Evolutionary conservation across 139 green algal genomes (phyloP).

Genomic region (Ettlia oleoabundans): DNA sequence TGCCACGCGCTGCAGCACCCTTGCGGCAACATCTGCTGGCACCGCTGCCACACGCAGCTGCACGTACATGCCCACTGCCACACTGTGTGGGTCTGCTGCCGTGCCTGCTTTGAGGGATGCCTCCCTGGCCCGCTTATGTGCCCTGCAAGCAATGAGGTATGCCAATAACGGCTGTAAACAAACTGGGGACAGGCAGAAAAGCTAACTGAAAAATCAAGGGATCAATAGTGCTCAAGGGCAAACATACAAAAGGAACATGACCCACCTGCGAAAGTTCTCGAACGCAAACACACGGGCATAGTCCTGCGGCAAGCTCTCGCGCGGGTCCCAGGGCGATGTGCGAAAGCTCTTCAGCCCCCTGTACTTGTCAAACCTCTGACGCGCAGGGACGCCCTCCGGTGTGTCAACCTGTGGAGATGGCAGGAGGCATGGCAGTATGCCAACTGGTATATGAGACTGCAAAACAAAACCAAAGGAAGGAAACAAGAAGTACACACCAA

Average conservation of each 20-base stretch:
- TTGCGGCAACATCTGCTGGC: slow-evolving; percentile 47
- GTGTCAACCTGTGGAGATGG: slow-evolving; percentile 79
- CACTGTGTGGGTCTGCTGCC: neutral
- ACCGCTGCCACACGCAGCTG: slow-evolving; percentile 71
- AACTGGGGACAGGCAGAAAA: too few relatives aligned
- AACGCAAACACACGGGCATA: slow-evolving; percentile 96
- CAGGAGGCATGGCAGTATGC: neutral
- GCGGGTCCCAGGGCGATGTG: slow-evolving; percentile 89
- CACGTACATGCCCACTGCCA: slow-evolving; percentile 76
- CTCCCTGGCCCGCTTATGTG: slow-evolving; percentile 54
- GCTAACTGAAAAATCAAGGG: too few relatives aligned
- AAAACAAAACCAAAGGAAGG: too few relatives aligned
- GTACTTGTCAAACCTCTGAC: slow-evolving; percentile 77
- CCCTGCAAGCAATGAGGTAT: slow-evolving; percentile 2
- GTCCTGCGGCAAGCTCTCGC: slow-evolving; percentile 86
- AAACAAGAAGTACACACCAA: too few relatives aligned
- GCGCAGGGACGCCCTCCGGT: slow-evolving; percentile 69
- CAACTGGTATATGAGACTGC: too few relatives aligned
- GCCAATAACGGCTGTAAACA: too few relatives aligned
- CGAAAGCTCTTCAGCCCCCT: slow-evolving; percentile 93
- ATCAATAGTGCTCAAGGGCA: neutral
- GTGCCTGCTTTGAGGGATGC: slow-evolving; percentile 29
- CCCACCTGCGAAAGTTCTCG: slow-evolving; percentile 79
- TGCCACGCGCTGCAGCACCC: slow-evolving; percentile 48
- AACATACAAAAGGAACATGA: neutral